Evolutionary conservation across 2,329 filamentous ascomycete genomes (phyloP), one percentile per base, ranked within the genome.

Genomic region (Colletotrichum echinochloae): DNA sequence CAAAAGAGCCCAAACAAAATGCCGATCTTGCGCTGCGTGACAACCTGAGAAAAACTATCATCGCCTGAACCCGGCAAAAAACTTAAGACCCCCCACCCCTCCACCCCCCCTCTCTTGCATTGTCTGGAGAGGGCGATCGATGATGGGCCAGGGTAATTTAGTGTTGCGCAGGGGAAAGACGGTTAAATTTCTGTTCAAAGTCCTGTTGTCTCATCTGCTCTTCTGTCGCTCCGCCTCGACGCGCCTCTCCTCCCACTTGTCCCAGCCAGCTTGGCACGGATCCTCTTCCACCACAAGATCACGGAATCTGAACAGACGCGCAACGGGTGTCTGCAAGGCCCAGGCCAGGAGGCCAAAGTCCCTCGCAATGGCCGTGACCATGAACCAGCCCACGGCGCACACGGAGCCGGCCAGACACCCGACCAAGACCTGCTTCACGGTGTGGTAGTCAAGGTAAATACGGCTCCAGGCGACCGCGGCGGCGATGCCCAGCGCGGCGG

Each of bases 381-480:
- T 78, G 77, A 97, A 99, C 96, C 96, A 99, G 1, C 83, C 86
- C 2, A 93, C 76, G 0, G 93, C 95, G 75, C 91, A 94, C 1
- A 88, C 77, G 1, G 87, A 83, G 0, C 96, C 96, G 0, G 93
- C 93, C 12, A 81, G 83, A 74, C 87, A 89, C 2, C 96, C 96
- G 1, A 92, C 93, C n/a, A 94, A 76, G 12, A 99, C 96, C 83
- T 99, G 96, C 77, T 87, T 91, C 46, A 89, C 86, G 0, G 95
- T 98, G 81, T 99, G 96, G 79, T 99, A 99, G 79, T 91, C 94
- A 72, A 99, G 84, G 78, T 99, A 99, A 54, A 97, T 88, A 65
- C 96, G 88, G 77, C 94, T 97, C 80, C 88, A 89, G 26, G 95
- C 93, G 7, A 98, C 94, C 11, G 87, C 83, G 0, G 82, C 87